These are phyloP conservation scores for Heritiera littoralis DNA, from an alignment of 345 rosid species.

Conservation along the genomic window DNA sequence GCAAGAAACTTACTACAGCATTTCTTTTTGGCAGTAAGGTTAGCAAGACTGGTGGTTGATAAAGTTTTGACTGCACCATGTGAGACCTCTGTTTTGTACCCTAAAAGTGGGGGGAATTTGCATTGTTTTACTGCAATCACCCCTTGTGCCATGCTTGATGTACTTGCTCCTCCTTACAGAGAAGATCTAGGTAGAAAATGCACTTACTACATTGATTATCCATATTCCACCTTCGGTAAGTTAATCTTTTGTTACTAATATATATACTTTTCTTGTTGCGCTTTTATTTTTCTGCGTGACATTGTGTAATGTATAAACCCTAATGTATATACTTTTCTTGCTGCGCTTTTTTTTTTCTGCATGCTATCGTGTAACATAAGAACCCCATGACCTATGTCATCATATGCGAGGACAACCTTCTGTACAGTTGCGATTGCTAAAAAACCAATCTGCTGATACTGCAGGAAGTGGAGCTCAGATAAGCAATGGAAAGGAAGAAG, in stretches of 20 bases:
- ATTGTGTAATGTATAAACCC: background rate
- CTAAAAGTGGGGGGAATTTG: slow-evolving; percentile 81
- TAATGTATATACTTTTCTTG: background rate
- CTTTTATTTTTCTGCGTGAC: background rate
- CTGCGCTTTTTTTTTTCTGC: background rate
- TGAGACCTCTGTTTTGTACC: slow-evolving; percentile 68
- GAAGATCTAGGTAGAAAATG: slow-evolving; percentile 80
- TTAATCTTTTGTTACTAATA: background rate
- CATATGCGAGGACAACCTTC: background rate
- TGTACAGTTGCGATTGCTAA: slow-evolving; percentile 4
- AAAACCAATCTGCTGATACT: slow-evolving; percentile 22
- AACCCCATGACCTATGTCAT: background rate
- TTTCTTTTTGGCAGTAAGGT: slow-evolving; percentile 55
- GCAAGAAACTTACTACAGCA: background rate
- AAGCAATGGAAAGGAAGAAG: slow-evolving; percentile 55
- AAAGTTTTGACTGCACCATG: slow-evolving; percentile 69
- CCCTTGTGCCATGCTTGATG: slow-evolving; percentile 89
- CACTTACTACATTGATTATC: slow-evolving; percentile 80
- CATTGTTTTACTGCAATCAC: slow-evolving; percentile 92
- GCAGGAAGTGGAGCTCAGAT: slow-evolving; percentile 46
- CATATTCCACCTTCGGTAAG: slow-evolving; percentile 65
- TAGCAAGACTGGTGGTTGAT: slow-evolving; percentile 66
- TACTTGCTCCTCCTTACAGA: slow-evolving; percentile 85
- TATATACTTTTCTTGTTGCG: background rate
- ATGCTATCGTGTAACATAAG: background rate